Evolutionary conservation across 768 basidiomycete genomes (phyloP).

Genomic region (Boletus pseudo-olivaceus): DNA sequence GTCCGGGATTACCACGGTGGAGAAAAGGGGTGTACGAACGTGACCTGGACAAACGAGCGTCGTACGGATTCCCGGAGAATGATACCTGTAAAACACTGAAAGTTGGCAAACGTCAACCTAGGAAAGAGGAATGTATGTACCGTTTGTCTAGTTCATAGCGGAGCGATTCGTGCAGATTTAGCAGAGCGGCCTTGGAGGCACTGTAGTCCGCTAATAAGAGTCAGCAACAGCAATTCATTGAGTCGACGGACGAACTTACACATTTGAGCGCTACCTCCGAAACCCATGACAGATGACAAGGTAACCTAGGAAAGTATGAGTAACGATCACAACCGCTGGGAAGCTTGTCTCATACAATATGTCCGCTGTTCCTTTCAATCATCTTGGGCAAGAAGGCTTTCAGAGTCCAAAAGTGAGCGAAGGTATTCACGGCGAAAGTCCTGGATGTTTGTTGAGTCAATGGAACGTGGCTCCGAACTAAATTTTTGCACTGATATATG

Average conservation of each 20-base stretch:
- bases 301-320: constrained; percentile 53
- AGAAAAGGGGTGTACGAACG: constrained; percentile 76
- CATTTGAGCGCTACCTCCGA: constrained; percentile 71
- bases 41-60: constrained; percentile 83
- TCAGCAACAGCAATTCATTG: constrained; percentile 5
- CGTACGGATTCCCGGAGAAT: constrained; percentile 76
- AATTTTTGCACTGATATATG: constrained; percentile 77
- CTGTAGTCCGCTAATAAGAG: constrained; percentile 72
- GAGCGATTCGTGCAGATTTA: constrained; percentile 78
- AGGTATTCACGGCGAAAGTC: constrained; percentile 84
- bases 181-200: constrained; percentile 89
- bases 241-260: constrained; percentile 43
- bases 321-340: neutral
- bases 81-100: constrained; percentile 45
- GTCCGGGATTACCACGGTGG: constrained; percentile 48
- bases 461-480: constrained; percentile 23
- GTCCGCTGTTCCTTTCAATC: constrained; percentile 73
- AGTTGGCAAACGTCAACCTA: neutral
- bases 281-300: constrained; percentile 69
- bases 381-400: constrained; percentile 92
- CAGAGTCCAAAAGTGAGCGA: constrained; percentile 88
- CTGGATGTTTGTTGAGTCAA: constrained; percentile 37
- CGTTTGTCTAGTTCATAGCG: constrained; percentile 83
- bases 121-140: constrained; percentile 35
- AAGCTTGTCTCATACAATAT: constrained; percentile 59